Conservation (phyloP, 2,329 filamentous ascomycete genomes). For the Podosphaera xanthii region DNA sequence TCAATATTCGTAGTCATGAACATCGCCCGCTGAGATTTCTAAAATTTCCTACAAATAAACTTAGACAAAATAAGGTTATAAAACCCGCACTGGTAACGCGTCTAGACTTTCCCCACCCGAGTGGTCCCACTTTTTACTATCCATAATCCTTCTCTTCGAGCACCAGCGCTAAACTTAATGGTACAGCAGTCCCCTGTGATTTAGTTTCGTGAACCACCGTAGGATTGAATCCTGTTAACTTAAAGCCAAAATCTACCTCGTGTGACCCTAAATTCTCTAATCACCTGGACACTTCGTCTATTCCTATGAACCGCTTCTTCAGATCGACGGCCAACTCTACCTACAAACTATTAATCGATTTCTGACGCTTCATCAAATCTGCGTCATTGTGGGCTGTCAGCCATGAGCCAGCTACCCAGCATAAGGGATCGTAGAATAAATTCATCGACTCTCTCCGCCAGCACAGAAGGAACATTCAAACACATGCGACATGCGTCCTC, state of each 20-base stretch:
- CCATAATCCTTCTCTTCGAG: not conserved
- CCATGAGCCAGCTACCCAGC: not conserved
- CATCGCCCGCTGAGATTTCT: not conserved
- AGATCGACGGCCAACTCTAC: not conserved
- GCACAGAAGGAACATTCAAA: not conserved
- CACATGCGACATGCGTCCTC: conserved; percentile 58
- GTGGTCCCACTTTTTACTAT: not conserved
- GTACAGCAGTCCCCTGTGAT: not conserved
- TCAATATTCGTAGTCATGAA: not conserved
- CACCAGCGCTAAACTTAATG: not conserved
- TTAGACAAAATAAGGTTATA: not conserved
- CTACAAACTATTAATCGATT: too few relatives aligned
- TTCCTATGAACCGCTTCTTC: not conserved
- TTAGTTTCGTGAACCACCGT: not conserved
- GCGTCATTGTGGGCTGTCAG: not conserved
- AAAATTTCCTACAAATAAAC: not conserved
- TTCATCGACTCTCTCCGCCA: not conserved
- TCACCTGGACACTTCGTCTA: not conserved
- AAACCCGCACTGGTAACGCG: not conserved
- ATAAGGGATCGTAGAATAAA: not conserved
- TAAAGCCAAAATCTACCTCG: not conserved
- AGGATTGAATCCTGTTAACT: not conserved
- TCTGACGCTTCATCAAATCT: not conserved
- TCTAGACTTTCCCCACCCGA: not conserved
- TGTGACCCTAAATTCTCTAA: not conserved